Base-by-base conservation (phyloP, 768 basidiomycete genomes). In the Hirschioporus abietinus region DNA sequence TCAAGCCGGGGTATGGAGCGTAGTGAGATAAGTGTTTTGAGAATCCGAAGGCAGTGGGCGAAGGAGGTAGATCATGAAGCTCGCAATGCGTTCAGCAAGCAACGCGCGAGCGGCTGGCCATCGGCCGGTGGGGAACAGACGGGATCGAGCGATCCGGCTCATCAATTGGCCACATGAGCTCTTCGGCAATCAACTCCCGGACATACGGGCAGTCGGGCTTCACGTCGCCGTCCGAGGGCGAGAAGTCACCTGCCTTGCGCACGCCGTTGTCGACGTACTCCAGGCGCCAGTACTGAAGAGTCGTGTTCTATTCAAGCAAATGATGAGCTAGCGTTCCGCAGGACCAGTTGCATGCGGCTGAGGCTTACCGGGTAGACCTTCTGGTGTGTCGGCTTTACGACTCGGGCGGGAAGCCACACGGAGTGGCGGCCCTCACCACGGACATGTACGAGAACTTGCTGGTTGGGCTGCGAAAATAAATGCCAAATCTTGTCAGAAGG, bases 161-260 rank as follows among this genome's bases (percentile, higher is more conserved):
- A 18, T 25, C 60, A 18, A 34, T 34, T 8, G 60, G 60, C 60
- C 60, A 61, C 60, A 61, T 61, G 60, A 61, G 60, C 60, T 61
- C 60, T 15, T 61, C 60, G 3, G 24, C 30, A 34, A 61, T 25
- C 17, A 61, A 15, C 23, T 61, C 60, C 25, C 60, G 60, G 60
- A 61, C 30, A 18, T 61, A 61, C 24, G 24, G 30, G 23, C 60
- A 25, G 60, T 61, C 60, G 60, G 60, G 60, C 23, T 61, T 61
- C 17, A 61, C 30, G 25, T 34, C 60, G 18, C 60, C 60, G 23
- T 25, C 24, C 12, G 24, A 25, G 60, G 60, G 60, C 60, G 60
- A 25, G 9, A 34, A 61, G 60, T 25, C 60, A 24, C 60, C 24
- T 15, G 60, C 60, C 60, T 52, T 52, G 60, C 24, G 60, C 60